Evolutionary conservation across 2,329 filamentous ascomycete species (phyloP).

Genomic region (Exophiala bonariae): DNA sequence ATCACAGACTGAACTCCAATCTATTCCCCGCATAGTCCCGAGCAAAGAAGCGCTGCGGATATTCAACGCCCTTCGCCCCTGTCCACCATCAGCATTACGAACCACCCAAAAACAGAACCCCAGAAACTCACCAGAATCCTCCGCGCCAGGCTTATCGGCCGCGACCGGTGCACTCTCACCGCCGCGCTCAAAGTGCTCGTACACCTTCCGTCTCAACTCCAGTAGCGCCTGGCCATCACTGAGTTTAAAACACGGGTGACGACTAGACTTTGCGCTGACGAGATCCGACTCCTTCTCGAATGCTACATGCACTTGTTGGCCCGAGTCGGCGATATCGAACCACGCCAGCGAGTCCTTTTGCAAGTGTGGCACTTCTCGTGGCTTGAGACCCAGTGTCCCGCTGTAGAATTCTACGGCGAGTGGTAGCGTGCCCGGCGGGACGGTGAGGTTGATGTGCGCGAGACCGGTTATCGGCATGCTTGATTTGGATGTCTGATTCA

Average conservation of each 20-base stretch:
- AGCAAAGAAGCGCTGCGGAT: slow-evolving; percentile 63
- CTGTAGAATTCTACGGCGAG: slow-evolving; percentile 57
- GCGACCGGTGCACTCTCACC: slow-evolving; percentile 52
- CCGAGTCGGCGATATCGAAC: slow-evolving; percentile 36
- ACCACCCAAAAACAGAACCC: neutral
- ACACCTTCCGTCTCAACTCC: slow-evolving; percentile 50
- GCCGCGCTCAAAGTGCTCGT: slow-evolving; percentile 51
- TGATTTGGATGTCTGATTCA: too few species aligned
- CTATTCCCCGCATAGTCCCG: slow-evolving; percentile 58
- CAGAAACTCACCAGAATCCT: slow-evolving; percentile 39
- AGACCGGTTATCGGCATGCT: slow-evolving; percentile 49
- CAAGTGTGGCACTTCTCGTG: slow-evolving; percentile 52
- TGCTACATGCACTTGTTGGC: slow-evolving; percentile 55
- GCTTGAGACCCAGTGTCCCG: slow-evolving; percentile 55
- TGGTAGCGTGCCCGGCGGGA: slow-evolving; percentile 54
- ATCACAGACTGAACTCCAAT: slow-evolving; percentile 54
- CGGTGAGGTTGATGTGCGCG: slow-evolving; percentile 60
- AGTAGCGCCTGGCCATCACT: slow-evolving; percentile 49
- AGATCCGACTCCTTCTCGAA: slow-evolving; percentile 25
- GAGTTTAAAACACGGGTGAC: slow-evolving; percentile 62
- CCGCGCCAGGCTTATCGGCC: slow-evolving; percentile 57
- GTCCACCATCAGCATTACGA: slow-evolving; percentile 7
- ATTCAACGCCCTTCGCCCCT: slow-evolving; percentile 58
- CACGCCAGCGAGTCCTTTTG: slow-evolving; percentile 56
- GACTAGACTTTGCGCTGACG: slow-evolving; percentile 36